A percentile compares a stretch with the other conserved stretches of the same genome.
These are phyloP conservation scores for Paramecium caudatum DNA, from an alignment of 73 alveolate genomes.

Conservation along the genomic window DNA sequence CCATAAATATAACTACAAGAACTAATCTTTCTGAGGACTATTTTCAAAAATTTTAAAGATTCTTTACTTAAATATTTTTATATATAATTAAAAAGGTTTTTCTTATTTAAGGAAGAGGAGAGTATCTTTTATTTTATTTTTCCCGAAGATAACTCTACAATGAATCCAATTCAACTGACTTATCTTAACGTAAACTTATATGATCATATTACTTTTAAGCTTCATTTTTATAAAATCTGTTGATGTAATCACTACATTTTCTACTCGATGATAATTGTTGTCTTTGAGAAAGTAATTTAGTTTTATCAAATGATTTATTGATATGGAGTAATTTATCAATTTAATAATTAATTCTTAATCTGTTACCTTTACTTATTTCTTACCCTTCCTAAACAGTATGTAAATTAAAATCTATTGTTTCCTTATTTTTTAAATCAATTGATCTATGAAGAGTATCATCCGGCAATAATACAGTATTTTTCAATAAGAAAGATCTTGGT, in stretches of 20 bases:
- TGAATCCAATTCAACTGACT: neutral
- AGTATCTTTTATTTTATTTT: constrained; percentile 9
- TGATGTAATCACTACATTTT: neutral
- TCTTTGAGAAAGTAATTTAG: neutral
- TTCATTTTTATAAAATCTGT: neutral
- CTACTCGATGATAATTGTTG: too few relatives aligned
- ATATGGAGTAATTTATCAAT: constrained; percentile 5
- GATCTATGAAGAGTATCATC: constrained; percentile 1
- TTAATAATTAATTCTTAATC: neutral
- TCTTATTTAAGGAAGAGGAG: constrained; percentile 24
- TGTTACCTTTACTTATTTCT: too few relatives aligned
- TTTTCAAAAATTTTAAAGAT: too few relatives aligned
- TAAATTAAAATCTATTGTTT: neutral
- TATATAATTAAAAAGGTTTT: too few relatives aligned
- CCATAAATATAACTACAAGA: too few relatives aligned
- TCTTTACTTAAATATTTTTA: too few relatives aligned
- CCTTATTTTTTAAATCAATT: neutral
- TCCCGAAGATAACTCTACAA: neutral
- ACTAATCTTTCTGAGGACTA: too few relatives aligned
- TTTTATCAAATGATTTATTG: constrained; percentile 22
- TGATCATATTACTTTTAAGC: neutral
- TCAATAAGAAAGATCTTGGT: constrained; percentile 7
- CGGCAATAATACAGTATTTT: constrained; percentile 3
- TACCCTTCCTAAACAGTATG: too few relatives aligned
- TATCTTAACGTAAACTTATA: neutral